These are phyloP conservation scores for Colletotrichum sp. DNA, from an alignment of 2,329 filamentous ascomycete species.

Conservation along the genomic window DNA sequence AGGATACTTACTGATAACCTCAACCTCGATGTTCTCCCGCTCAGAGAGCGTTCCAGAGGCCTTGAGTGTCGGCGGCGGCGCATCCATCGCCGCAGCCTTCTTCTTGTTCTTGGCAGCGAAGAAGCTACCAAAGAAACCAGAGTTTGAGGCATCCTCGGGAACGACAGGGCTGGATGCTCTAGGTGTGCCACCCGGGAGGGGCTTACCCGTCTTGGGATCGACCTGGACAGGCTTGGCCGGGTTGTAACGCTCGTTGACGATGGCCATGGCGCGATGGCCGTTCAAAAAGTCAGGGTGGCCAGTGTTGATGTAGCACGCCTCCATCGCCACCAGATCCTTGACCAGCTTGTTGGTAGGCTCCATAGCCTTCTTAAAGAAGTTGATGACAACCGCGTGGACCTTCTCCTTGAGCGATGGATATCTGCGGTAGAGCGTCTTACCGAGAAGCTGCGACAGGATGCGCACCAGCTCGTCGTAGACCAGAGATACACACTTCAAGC, in stretches of 20 bases:
- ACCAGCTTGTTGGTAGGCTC: slow-evolving; percentile 98
- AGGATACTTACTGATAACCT: slow-evolving; percentile 85
- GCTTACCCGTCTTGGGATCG: slow-evolving; percentile 98
- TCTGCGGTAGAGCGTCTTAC: slow-evolving; percentile 87
- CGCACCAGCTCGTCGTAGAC: slow-evolving; percentile 98
- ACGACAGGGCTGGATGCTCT: slow-evolving; percentile 79
- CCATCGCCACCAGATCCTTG: slow-evolving; percentile 90
- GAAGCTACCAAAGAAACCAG: slow-evolving; percentile 97
- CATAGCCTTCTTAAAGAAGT: slow-evolving; percentile 98
- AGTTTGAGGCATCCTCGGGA: slow-evolving; percentile 58
- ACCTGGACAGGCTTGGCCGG: slow-evolving; percentile 87
- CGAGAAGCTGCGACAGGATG: slow-evolving; percentile 87
- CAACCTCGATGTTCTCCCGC: slow-evolving; percentile 93
- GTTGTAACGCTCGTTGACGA: slow-evolving; percentile 91
- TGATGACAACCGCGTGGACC: slow-evolving; percentile 89
- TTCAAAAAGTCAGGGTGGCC: slow-evolving; percentile 98
- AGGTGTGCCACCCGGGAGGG: slow-evolving; percentile 72
- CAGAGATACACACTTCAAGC: slow-evolving; percentile 94
- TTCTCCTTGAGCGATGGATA: slow-evolving; percentile 98
- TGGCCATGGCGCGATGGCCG: slow-evolving; percentile 95
- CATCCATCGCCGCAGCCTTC: slow-evolving; percentile 99
- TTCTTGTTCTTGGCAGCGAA: slow-evolving; percentile 99
- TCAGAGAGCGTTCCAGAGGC: slow-evolving; percentile 93
- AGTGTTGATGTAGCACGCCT: slow-evolving; percentile 97
- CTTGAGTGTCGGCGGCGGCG: slow-evolving; percentile 90